Base-by-base conservation (phyloP, 768 basidiomycete genomes). In the Leccinum olivaceopallidum region DNA sequence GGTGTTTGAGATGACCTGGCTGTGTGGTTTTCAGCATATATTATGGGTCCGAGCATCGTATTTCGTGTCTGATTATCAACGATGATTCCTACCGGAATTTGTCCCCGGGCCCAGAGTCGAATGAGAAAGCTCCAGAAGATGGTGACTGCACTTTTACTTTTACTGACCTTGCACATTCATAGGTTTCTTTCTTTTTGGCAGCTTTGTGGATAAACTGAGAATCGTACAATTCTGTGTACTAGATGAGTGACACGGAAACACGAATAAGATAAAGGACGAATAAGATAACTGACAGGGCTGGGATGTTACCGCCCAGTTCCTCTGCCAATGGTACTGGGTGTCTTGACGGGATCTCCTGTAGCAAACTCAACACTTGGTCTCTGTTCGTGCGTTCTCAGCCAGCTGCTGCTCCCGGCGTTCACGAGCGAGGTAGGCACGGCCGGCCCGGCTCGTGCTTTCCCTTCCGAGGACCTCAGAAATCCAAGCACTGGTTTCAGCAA, bases 401-500 rank as follows among this genome's bases (percentile, higher is more conserved):
- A 28, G 28, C 28, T 28, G 28, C 28, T 28, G 7, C 28, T 28
- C 28, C 28, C 28, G 28, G 28, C 8, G 28, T 28, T 28, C 0
- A 28, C 28, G 28, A 28, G 28, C 28, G 28, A 28, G 75, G 60
- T 89, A 74, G 10, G 93, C 94, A 60, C 83, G 81, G 1, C 89
- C 93, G 1, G 86, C 92, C 14, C 92, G 81, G 71, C 91, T 94
- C 34, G 83, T 85, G 65, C 85, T 93, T 64, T 83, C 79, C 61
- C 87, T 77, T 1, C 85, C 85, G 7, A 97, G 77, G 59, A 78
- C 69, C 61, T 83, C 79, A 34, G 85, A 88, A 59, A 96, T 87
- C 94, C 94, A 97, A 72, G 82, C 85, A 0, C 94, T 94, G 36
- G 88, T 86, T 50, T 87, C 85, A 3, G 84, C 87, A 52, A 95